Percentiles rank a stretch among this genome's conserved stretches.
Conservation (phyloP, 805 yeast genomes). For the Pichia cabralensis region DNA sequence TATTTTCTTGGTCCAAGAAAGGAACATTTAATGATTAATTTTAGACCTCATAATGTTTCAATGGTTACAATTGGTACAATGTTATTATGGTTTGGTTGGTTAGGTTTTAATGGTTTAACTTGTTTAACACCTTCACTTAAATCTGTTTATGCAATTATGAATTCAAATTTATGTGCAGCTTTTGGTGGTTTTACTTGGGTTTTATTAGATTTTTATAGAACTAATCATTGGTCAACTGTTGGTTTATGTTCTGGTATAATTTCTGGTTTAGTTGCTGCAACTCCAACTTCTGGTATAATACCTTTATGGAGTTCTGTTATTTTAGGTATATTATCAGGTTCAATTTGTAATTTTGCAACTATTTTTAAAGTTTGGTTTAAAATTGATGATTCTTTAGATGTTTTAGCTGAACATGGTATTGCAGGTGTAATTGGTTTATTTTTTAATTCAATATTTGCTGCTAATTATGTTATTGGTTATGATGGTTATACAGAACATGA, state of each 20-base stretch:
- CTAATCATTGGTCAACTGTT: conserved; percentile 87
- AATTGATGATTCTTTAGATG: conserved; percentile 91
- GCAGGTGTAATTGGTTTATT: conserved; percentile 87
- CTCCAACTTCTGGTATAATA: conserved; percentile 87
- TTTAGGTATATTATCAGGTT: conserved; percentile 72
- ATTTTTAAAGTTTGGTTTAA: conserved; percentile 69
- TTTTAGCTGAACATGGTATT: conserved; percentile 96
- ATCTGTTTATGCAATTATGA: conserved; percentile 84
- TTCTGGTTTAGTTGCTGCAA: conserved; percentile 94
- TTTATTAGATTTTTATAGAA: conserved; percentile 76
- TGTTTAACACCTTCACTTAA: conserved; percentile 73
- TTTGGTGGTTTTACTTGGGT: conserved; percentile 93
- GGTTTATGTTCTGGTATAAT: conserved; percentile 93
- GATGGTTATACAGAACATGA: conserved; percentile 76
- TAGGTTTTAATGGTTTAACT: conserved; percentile 89
- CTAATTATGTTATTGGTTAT: conserved; percentile 79
- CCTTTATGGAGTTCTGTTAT: conserved; percentile 87
- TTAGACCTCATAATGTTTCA: conserved; percentile 91
- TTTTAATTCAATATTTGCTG: conserved; percentile 85
- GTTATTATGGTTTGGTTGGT: conserved; percentile 91
- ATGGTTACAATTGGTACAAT: conserved; percentile 83
- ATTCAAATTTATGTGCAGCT: conserved; percentile 82
- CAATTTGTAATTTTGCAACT: conserved; percentile 83
- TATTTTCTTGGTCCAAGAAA: conserved; percentile 69
- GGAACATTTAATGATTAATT: conserved; percentile 70